Percentiles rank a stretch among this genome's conserved stretches.
phyloP scores from a whole-genome alignment of 2,329 filamentous ascomycete species.

The Fusarium siculi region DNA sequence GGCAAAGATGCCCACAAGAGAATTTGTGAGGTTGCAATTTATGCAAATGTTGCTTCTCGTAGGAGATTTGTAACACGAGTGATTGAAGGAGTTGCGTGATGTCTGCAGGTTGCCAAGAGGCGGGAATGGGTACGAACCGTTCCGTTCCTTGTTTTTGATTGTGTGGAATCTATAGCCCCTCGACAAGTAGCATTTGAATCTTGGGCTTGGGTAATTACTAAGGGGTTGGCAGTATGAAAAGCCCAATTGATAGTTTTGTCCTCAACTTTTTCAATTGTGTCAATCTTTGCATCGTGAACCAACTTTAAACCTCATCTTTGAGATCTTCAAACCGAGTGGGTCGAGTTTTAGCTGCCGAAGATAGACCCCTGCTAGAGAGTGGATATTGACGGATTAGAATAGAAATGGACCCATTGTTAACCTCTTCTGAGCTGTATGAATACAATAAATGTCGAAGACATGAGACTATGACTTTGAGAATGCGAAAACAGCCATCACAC shows the following conservation, averaged over 20 bases:
- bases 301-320: slow-evolving; percentile 1
- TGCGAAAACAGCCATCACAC: not conserved
- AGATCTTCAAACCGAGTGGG: slow-evolving; percentile 27
- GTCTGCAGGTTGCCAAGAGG: not conserved
- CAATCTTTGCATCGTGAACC: slow-evolving; percentile 3
- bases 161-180: not conserved
- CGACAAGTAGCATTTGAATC: not conserved
- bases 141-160: not conserved
- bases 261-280: not conserved
- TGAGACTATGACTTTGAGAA: not conserved
- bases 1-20: not conserved
- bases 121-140: not conserved
- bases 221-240: rapidly evolving
- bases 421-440: not conserved
- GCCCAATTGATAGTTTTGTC: too few relatives aligned
- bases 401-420: slow-evolving; percentile 22
- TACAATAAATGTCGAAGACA: not conserved
- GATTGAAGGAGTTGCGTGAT: not conserved
- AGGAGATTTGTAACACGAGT: not conserved
- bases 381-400: slow-evolving; percentile 14
- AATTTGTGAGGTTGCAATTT: not conserved
- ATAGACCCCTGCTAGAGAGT: slow-evolving; percentile 32
- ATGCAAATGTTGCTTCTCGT: not conserved
- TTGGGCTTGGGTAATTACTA: not conserved
- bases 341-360: slow-evolving; percentile 17